Base-by-base conservation (phyloP, 139 green algal genomes). In the Limnomonas spitsbergensis region DNA sequence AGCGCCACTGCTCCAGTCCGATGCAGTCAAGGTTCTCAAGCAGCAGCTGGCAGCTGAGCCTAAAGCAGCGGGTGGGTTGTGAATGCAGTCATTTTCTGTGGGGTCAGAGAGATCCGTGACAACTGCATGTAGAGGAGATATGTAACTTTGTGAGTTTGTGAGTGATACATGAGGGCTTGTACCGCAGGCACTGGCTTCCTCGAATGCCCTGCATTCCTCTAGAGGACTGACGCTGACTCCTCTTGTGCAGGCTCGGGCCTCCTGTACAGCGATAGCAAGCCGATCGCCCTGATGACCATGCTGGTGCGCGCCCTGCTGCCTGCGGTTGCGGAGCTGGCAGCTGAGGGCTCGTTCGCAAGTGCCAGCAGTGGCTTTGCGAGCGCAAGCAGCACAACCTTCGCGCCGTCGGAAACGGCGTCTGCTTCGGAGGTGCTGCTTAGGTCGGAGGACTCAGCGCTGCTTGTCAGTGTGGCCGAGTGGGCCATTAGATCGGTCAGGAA, bases 231-330 rank as follows among this genome's bases (percentile, higher is more conserved):
- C n/a, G n/a, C n/a, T n/a, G n/a, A n/a, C n/a, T n/a, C n/a, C n/a
- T n/a, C n/a, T n/a, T n/a, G n/a, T n/a, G n/a, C n/a, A n/a, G n/a
- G n/a, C n/a, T n/a, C n/a, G n/a, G n/a, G n/a, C n/a, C n/a, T n/a
- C n/a, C n/a, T n/a, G n/a, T n/a, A n/a, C 0, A 38, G 4, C 1
- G 80, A 84, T 47, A 68, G 75, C 20, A 78, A 78, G 53, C 0
- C 73, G 35, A 47, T 84, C 38, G 66, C 80, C 31, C 74, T 84
- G 47, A 40, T 73, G 67, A 52, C 80, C 3, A 37, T 38, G 31
- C 47, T 80, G n/a, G 74, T 53, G 2, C 24, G 71, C 0, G 77
- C 47, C 14, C 20, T 61, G 14, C 20, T 61, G 47, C 47, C 47
- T 61, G 14, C 47, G 20, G 14, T 29, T 20, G 14, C 20, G 47